Percentiles rank a stretch among this genome's conserved stretches.
These are phyloP conservation scores for Albophoma yamanashiensis DNA, from an alignment of 2,329 filamentous ascomycete genomes.

Conservation along the genomic window DNA sequence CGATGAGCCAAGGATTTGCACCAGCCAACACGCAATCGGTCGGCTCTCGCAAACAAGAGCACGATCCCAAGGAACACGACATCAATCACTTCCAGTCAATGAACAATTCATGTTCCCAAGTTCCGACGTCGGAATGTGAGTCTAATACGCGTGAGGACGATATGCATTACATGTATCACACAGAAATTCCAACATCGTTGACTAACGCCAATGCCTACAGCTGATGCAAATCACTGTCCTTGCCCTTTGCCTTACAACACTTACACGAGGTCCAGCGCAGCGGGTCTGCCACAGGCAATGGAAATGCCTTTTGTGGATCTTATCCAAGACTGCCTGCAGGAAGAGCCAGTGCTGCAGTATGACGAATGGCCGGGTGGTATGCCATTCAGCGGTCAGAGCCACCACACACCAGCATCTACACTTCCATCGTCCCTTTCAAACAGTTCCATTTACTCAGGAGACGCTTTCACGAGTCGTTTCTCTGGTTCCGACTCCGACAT, in stretches of 20 bases:
- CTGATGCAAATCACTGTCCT: not conserved
- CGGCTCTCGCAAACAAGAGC: not conserved
- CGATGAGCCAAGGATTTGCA: not conserved
- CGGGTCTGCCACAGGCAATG: not conserved
- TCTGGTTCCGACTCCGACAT: not conserved
- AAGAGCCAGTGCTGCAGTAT: not conserved
- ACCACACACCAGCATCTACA: not conserved
- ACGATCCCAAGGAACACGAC: not conserved
- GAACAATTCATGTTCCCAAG: not conserved
- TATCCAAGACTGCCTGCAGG: not conserved
- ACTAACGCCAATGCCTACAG: not conserved
- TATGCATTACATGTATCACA: not conserved
- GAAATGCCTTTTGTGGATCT: not conserved
- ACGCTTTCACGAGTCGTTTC: not conserved
- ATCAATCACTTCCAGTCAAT: not conserved
- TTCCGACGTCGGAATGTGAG: not conserved
- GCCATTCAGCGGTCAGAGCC: not conserved
- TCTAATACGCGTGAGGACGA: not conserved
- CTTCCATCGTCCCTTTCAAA: not conserved
- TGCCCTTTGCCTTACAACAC: not conserved
- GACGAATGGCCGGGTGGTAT: not conserved
- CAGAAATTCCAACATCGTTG: not conserved
- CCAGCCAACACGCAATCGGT: not conserved
- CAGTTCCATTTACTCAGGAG: not conserved
- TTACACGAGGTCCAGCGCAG: not conserved